These are phyloP conservation scores for Macrolepiota fuliginosa DNA, from an alignment of 768 basidiomycete species.

Conservation along the genomic window DNA sequence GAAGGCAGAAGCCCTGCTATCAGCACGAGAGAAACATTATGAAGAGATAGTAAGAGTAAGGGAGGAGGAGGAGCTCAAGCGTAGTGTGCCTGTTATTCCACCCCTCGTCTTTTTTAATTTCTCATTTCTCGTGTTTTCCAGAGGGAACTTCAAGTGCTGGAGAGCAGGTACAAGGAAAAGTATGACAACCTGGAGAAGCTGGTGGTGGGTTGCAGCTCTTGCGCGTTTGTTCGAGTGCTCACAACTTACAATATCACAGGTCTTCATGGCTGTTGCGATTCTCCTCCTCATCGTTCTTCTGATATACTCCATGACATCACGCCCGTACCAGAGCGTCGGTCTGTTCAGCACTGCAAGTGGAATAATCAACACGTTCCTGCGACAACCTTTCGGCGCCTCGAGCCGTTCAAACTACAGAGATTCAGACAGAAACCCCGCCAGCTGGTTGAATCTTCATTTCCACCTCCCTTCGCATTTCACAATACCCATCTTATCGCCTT, in stretches of 20 bases:
- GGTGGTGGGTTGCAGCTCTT: conserved; percentile 33
- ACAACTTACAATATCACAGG: neutral
- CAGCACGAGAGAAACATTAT: conserved; percentile 45
- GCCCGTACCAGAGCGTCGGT: conserved; percentile 20
- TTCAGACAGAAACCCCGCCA: neutral
- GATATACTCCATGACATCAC: conserved; percentile 31
- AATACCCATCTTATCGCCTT: conserved; percentile 75
- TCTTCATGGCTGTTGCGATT: conserved; percentile 31
- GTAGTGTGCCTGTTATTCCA: conserved; percentile 35
- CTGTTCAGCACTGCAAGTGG: neutral
- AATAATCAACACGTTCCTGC: neutral
- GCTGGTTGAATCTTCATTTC: conserved; percentile 4
- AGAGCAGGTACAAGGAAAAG: conserved; percentile 43
- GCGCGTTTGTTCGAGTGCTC: neutral
- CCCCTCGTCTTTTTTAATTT: neutral
- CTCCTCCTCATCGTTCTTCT: conserved; percentile 33
- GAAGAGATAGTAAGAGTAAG: conserved; percentile 44
- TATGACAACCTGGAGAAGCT: conserved; percentile 49
- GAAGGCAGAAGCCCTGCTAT: conserved; percentile 60
- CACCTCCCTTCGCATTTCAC: conserved; percentile 61
- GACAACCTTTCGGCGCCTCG: neutral
- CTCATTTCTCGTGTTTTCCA: conserved; percentile 19
- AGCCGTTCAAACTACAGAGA: conserved; percentile 17
- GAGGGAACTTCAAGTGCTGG: conserved; percentile 40
- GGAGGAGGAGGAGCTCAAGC: conserved; percentile 41